phyloP scores from a whole-genome alignment of 1,284 basidiomycete genomes.

The Cryptococcus jaspeensis region DNA sequence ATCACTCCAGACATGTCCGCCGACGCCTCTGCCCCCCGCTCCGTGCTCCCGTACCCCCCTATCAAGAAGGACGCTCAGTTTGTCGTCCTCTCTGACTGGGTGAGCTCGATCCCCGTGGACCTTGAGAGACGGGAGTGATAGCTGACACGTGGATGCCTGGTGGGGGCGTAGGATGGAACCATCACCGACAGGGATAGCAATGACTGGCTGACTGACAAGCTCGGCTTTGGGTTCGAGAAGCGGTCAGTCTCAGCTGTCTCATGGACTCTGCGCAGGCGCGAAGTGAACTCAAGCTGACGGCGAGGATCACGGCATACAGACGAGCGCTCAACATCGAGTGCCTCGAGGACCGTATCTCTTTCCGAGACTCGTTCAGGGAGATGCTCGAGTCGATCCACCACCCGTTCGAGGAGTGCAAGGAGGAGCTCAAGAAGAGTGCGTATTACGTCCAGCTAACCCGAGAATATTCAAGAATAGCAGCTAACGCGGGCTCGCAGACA shows the following conservation, averaged over 20 bases:
- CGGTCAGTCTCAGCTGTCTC: constrained; percentile 16
- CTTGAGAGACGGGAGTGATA: neutral
- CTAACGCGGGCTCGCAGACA: constrained; percentile 57
- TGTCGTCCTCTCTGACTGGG: constrained; percentile 84
- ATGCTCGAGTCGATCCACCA: constrained; percentile 73
- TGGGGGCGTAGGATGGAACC: constrained; percentile 69
- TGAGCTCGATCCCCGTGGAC: constrained; percentile 52
- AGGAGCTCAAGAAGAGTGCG: constrained; percentile 63
- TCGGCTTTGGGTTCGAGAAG: constrained; percentile 52
- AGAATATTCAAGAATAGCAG: neutral
- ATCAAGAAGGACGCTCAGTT: constrained; percentile 77
- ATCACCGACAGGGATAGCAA: constrained; percentile 88
- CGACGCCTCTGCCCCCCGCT: constrained; percentile 11
- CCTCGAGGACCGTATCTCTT: constrained; percentile 64
- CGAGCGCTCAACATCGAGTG: constrained; percentile 70
- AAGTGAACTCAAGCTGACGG: neutral
- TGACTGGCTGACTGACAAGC: constrained; percentile 59
- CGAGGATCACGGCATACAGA: constrained; percentile 26
- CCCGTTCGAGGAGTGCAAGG: constrained; percentile 76
- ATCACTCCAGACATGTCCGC: constrained; percentile 18
- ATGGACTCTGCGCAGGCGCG: too few relatives aligned
- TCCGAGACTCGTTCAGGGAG: constrained; percentile 74
- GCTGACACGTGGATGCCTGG: neutral
- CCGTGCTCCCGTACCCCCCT: constrained; percentile 68
- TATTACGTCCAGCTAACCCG: neutral